phyloP scores from a whole-genome alignment of 2,329 filamentous ascomycete species.

The Sporothrix dimorphospora region DNA sequence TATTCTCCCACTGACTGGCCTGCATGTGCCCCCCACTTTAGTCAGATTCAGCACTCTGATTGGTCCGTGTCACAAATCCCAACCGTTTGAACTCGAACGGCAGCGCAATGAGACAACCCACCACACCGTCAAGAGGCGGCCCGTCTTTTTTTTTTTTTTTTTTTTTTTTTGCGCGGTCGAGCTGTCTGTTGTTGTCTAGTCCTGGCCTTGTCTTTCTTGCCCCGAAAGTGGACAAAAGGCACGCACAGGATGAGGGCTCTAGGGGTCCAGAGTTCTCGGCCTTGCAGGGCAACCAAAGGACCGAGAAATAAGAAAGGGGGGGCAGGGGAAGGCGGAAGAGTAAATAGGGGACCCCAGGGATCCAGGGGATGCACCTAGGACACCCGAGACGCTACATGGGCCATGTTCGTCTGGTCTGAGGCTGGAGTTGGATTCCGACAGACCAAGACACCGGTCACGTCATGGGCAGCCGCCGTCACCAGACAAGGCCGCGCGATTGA shows the following conservation, averaged over 20 bases:
- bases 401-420: constrained; percentile 18
- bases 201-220: not conserved
- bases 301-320: not conserved
- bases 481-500: not conserved
- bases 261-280: not conserved
- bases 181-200: not conserved
- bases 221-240: constrained; percentile 13
- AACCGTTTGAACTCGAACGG: not conserved
- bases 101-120: not conserved
- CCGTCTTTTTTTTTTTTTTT: not conserved
- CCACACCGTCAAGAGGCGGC: not conserved
- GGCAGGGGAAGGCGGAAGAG: no score
- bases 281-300: not conserved
- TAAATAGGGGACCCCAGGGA: not conserved
- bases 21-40: not conserved
- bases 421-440: not conserved
- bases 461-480: constrained; percentile 3
- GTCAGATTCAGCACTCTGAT: not conserved
- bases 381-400: not conserved
- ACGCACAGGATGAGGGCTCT: not conserved
- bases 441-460: constrained; percentile 17
- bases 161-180: not conserved
- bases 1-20: not conserved
- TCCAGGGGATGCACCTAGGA: not conserved
- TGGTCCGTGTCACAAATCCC: not conserved